Evolutionary conservation across 2,329 filamentous ascomycete species (phyloP), one percentile per base, ranked within the genome.

Genomic region (Sarocladium kiliense): DNA sequence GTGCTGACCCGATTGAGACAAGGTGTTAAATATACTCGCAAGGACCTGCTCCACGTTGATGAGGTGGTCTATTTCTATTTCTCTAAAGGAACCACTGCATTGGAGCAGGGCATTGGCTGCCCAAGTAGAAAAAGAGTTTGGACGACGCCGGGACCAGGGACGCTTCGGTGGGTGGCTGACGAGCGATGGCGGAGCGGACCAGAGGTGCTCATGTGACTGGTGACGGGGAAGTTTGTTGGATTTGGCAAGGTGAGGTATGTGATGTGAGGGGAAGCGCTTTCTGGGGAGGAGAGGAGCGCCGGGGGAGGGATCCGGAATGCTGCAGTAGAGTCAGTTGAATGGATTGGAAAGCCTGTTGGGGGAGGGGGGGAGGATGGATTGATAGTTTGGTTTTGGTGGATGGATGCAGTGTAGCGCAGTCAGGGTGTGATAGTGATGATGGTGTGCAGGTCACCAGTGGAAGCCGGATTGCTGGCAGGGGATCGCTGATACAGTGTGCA

Each of bases 191-290:
- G 27, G 2, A 12, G 44, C 27, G 30, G 47, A 11, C 23, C 30
- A 51, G 30, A 9, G 3, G 18, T 36, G 47, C 47, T 23, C 47
- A 51, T 32, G 47, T 51, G 47, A 51, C 47, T 36, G 9, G 6
- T 21, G n/a, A 36, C 26, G 11, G 27, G 4, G 5, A 23, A 9
- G 30, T 7, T 36, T 27, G n/a, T 51, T 34, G n/a, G 30, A 51
- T 51, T 12, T 23, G 30, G 47, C 14, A 32, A 51, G 30, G 44
- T 36, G 21, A 18, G 47, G 47, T 36, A 51, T 51, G 47, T 51
- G 47, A 36, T 18, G 47, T 12, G 47, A 27, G 27, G 47, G 26
- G 47, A 36, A 51, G 37, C 14, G 18, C 7, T 16, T 6, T 6
- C 18, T 9, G 14, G 47, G 18, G n/a, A 5, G 5, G 12, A 30